Percentiles rank a stretch among this genome's conserved stretches.
These are phyloP conservation scores for Saccharum hybrid DNA, from an alignment of 202 grass and related monocot species.

Conservation along the genomic window DNA sequence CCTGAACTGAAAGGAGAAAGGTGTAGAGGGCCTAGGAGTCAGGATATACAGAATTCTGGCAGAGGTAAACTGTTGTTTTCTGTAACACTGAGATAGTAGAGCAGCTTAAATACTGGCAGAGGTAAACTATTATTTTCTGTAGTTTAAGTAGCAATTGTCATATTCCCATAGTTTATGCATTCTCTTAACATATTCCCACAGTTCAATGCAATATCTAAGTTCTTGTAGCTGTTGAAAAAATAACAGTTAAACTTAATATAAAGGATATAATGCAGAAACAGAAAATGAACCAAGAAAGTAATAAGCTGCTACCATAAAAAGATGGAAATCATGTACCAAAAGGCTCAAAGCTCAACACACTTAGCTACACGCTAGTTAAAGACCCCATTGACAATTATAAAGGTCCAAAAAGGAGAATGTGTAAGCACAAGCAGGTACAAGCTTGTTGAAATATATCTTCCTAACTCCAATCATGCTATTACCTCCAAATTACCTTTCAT, in stretches of 20 bases:
- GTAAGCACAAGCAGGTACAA: not conserved
- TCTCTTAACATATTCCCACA: slow-evolving; percentile 97
- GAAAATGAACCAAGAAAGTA: not conserved
- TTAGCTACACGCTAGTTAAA: slow-evolving; percentile 20
- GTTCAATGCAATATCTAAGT: slow-evolving; percentile 94
- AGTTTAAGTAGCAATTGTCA: no score
- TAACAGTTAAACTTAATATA: slow-evolving; percentile 34
- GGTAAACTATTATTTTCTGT: no score
- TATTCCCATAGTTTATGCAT: slow-evolving; percentile 61
- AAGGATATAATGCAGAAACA: slow-evolving; percentile 18
- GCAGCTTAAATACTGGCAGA: no score
- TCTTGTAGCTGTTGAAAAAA: slow-evolving; percentile 76
- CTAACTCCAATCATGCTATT: not conserved
- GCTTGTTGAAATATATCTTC: slow-evolving; percentile 8
- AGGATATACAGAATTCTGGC: no score
- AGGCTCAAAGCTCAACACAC: not conserved
- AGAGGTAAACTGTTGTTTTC: no score
- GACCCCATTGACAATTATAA: not conserved
- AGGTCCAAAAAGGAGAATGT: slow-evolving; percentile 33
- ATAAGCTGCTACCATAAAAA: not conserved
- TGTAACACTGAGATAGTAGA: no score
- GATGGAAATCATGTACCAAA: slow-evolving; percentile 14
- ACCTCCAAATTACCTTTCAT: not conserved
- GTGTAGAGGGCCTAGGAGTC: no score
- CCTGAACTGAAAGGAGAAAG: no score